Evolutionary conservation across 495 filamentous ascomycete genomes (phyloP).

Genomic region (Penicillium cosmopolitanum): DNA sequence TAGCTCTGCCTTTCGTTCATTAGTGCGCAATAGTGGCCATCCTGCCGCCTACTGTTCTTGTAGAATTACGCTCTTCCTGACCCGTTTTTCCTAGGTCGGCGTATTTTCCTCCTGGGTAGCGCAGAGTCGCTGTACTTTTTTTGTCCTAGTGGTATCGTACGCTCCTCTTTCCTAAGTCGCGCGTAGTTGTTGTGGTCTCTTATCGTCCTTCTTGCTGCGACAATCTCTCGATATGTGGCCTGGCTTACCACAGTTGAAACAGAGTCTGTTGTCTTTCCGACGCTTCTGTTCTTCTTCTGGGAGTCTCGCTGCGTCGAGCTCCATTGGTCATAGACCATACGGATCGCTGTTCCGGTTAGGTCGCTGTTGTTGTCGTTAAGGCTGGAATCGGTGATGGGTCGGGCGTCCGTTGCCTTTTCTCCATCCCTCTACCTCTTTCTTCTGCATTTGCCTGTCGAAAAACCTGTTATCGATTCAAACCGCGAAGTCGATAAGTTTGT

Average conservation of each 20-base stretch:
- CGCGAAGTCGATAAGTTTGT: not conserved
- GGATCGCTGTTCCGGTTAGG: not conserved
- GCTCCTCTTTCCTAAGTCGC: not conserved
- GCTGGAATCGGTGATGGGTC: not conserved
- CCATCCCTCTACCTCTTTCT: not conserved
- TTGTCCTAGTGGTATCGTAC: not conserved
- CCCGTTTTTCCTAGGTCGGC: too few relatives aligned
- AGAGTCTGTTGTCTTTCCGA: not conserved
- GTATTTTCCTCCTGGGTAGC: not conserved
- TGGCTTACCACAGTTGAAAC: not conserved
- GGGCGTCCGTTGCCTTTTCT: not conserved
- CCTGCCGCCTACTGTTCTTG: not conserved
- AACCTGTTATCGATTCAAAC: not conserved
- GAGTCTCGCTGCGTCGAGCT: slow-evolving; percentile 5
- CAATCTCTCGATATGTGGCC: not conserved
- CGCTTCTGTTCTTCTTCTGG: not conserved
- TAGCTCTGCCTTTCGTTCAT: too few relatives aligned
- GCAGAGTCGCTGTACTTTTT: not conserved
- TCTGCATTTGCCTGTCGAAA: not conserved
- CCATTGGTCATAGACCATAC: not conserved
- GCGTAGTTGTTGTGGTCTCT: not conserved
- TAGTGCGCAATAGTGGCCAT: not conserved
- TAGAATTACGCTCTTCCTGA: too few relatives aligned
- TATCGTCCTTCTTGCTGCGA: not conserved
- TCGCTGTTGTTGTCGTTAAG: not conserved